Evolutionary conservation across 1,284 basidiomycete genomes (phyloP), one percentile per base, ranked within the genome.

Genomic region (Cryptococcus neoformans): DNA sequence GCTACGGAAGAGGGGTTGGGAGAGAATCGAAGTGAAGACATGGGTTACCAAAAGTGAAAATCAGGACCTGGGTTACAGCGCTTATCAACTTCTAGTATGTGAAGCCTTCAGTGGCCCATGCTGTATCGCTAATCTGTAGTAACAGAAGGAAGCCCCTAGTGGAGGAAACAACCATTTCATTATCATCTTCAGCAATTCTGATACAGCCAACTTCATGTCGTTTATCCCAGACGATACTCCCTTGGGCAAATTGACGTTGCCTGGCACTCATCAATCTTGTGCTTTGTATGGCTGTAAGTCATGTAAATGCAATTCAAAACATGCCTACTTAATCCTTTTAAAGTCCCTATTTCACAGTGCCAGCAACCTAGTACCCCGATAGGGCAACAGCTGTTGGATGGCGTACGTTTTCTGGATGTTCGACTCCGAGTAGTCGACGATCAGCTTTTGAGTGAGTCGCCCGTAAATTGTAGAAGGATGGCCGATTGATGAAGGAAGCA

Each of bases 331-430:
- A 12, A 51, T 34, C 12, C 4, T 36, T 44, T 7, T 46, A 71
- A 70, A 55, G 54, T 74, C 72, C 2, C 28, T 28, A 67, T 76
- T 37, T 74, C 72, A 1, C 72, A 78, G 57, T 79, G 78, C 55
- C 78, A 78, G 55, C 68, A 75, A 35, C 64, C 68, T 0, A 60
- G 49, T 8, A 73, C 66, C 14, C 64, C 70, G 3, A 65, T 76
- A 14, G 56, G 51, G 4, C 64, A 68, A n/a, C 77, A 79, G 62
- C 64, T 79, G 10, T 41, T 55, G 2, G 75, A 76, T 37, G 77
- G 73, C 21, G 86, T 93, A 56, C 85, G 91, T 4, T 83, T 89
- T 52, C 69, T 93, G 44, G 92, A 95, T 67, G 80, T 95, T 51
- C 85, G 91, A 1, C 83, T 94, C 8, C 81, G 87, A 11, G 83